Conservation (phyloP, 2,329 filamentous ascomycete species). For the Ophiostoma sp. region DNA sequence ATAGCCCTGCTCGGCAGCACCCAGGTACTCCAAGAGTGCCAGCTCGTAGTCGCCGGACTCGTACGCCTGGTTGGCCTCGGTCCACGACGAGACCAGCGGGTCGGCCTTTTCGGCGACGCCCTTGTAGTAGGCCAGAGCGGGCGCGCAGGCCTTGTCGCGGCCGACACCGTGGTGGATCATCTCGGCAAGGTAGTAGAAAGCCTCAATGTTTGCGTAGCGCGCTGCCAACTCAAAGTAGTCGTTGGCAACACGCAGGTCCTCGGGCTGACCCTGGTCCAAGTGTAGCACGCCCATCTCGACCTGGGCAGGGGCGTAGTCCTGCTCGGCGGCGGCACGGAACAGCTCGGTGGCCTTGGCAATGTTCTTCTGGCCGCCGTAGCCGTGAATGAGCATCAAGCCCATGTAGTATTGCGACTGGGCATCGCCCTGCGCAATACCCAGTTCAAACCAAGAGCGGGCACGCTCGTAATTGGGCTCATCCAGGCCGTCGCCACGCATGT, state of each 20-base stretch:
- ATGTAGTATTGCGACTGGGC: conserved; percentile 81
- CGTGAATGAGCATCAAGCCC: conserved; percentile 79
- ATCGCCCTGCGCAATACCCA: conserved; percentile 73
- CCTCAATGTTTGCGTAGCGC: conserved; percentile 80
- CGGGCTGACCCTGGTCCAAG: conserved; percentile 72
- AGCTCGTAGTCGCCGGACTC: conserved; percentile 75
- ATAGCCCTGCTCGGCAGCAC: conserved; percentile 90
- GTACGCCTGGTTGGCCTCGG: conserved; percentile 80
- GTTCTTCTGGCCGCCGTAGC: conserved; percentile 66
- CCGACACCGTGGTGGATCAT: conserved; percentile 79
- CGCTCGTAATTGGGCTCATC: conserved; percentile 71
- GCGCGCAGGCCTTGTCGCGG: conserved; percentile 72
- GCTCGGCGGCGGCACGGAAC: conserved; percentile 77
- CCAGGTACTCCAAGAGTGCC: conserved; percentile 77
- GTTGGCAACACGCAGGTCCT: conserved; percentile 73
- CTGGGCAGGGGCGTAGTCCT: conserved; percentile 77
- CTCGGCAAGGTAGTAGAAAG: conserved; percentile 89
- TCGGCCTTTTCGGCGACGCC: conserved; percentile 73
- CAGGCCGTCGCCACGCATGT: conserved; percentile 81
- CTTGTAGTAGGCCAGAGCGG: conserved; percentile 82
- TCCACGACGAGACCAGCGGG: conserved; percentile 72
- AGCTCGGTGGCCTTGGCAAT: conserved; percentile 70
- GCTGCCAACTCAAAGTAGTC: conserved; percentile 87
- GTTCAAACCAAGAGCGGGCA: conserved; percentile 79
- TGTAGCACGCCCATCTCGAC: conserved; percentile 82